Percentiles rank a stretch among this genome's conserved stretches.
These are phyloP conservation scores for Lecanicillium sp. DNA, from an alignment of 2,329 filamentous ascomycete species.

Conservation along the genomic window DNA sequence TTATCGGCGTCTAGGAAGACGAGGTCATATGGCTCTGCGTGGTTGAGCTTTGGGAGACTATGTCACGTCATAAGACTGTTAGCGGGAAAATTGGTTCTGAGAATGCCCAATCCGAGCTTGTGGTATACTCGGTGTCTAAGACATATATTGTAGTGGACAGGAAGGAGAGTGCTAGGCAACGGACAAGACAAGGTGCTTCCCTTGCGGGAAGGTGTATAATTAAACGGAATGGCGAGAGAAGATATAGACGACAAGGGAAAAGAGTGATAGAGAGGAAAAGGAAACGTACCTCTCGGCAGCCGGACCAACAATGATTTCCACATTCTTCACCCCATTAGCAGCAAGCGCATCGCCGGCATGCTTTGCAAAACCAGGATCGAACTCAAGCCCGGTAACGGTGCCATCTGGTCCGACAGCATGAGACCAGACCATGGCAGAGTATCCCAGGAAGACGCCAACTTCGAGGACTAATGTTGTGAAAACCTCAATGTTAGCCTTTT, in stretches of 20 bases:
- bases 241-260: too few species aligned
- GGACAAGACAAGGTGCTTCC: too few species aligned
- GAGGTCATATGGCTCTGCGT: slow-evolving; percentile 30
- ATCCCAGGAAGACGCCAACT: slow-evolving; percentile 40
- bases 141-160: too few species aligned
- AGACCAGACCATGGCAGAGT: slow-evolving; percentile 39
- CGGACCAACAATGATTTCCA: slow-evolving; percentile 29
- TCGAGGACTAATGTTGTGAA: slow-evolving; percentile 30
- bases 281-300: slow-evolving; percentile 27
- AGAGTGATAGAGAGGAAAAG: slow-evolving; percentile 1
- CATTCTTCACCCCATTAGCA: slow-evolving; percentile 26
- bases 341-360: slow-evolving; percentile 23
- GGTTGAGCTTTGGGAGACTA: slow-evolving; percentile 18
- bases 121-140: too few species aligned
- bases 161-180: too few species aligned
- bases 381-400: slow-evolving; percentile 34
- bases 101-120: too few species aligned
- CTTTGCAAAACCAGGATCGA: slow-evolving; percentile 26
- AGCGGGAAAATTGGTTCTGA: neutral
- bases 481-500: neutral
- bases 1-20: slow-evolving; percentile 37
- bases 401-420: slow-evolving; percentile 36
- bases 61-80: neutral
- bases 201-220: too few species aligned
- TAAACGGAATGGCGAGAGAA: too few species aligned